A percentile compares a stretch with the other conserved stretches of the same genome.
Evolutionary conservation across 495 filamentous ascomycete species (phyloP).

Genomic region (Hyaloscypha hepaticicola): DNA sequence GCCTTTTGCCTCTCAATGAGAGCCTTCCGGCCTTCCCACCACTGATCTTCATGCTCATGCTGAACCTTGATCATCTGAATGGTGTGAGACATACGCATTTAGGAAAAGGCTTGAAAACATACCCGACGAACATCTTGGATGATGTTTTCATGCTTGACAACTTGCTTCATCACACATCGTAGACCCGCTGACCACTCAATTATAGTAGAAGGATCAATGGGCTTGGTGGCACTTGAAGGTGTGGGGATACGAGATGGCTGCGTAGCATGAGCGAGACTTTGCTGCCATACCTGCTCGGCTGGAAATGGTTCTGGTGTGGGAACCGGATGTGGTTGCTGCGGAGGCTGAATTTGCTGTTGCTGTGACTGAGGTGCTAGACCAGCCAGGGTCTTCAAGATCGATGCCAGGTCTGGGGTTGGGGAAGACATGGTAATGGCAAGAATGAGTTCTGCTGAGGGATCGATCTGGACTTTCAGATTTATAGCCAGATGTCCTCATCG

Average conservation of each 20-base stretch:
- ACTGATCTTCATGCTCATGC: conserved; percentile 62
- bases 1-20: conserved; percentile 50
- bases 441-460: not conserved
- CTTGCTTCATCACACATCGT: conserved; percentile 58
- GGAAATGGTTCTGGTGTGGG: conserved; percentile 15
- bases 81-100: not conserved
- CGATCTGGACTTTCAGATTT: conserved; percentile 1
- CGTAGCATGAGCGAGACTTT: not conserved
- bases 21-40: conserved; percentile 56
- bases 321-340: conserved; percentile 19
- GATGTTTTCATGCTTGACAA: conserved; percentile 50
- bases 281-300: not conserved
- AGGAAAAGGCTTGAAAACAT: not conserved
- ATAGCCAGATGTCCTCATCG: not conserved
- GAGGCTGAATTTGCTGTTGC: conserved; percentile 25
- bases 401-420: conserved; percentile 49
- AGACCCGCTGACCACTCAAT: conserved; percentile 64
- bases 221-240: conserved; percentile 12
- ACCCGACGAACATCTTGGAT: conserved; percentile 41
- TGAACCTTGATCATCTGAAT: conserved; percentile 60
- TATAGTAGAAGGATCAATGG: conserved; percentile 55
- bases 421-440: conserved; percentile 34
- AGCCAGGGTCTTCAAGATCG: conserved; percentile 53
- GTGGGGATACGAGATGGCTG: not conserved
- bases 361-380: conserved; percentile 37